These are phyloP conservation scores for Geotrichum carabidarum DNA, from an alignment of 1,139 yeast genomes.

Conservation along the genomic window DNA sequence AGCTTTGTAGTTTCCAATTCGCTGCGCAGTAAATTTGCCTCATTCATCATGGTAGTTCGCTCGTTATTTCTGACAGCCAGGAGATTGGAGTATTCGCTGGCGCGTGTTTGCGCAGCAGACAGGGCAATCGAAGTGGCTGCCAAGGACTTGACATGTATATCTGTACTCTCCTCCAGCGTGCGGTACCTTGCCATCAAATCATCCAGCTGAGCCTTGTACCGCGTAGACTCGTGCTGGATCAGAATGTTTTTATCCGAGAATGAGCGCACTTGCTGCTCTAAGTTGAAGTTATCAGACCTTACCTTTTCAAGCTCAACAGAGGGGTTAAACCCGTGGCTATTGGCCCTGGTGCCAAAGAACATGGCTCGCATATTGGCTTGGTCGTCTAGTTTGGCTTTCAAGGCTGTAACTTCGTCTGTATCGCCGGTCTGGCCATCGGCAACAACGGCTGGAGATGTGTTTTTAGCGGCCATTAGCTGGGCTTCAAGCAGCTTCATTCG, in stretches of 20 bases:
- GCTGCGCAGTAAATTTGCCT: slow-evolving; percentile 23
- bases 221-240: slow-evolving; percentile 27
- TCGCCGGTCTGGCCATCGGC: not conserved
- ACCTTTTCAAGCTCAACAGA: slow-evolving; percentile 14
- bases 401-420: not conserved
- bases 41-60: slow-evolving; percentile 23
- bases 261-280: slow-evolving; percentile 28
- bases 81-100: slow-evolving; percentile 25
- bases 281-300: slow-evolving; percentile 22
- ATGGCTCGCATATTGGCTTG: not conserved
- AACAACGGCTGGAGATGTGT: not conserved
- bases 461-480: slow-evolving; percentile 5
- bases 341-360: not conserved
- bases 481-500: slow-evolving; percentile 10
- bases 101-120: slow-evolving; percentile 29
- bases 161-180: slow-evolving; percentile 28
- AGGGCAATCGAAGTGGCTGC: slow-evolving; percentile 32
- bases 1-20: slow-evolving; percentile 25
- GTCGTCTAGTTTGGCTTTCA: not conserved
- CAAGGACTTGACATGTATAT: slow-evolving; percentile 29
- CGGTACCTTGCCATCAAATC: slow-evolving; percentile 20
- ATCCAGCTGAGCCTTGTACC: slow-evolving; percentile 24
- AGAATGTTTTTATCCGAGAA: slow-evolving; percentile 28
- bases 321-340: not conserved
- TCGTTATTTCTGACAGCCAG: slow-evolving; percentile 26